Evolutionary conservation across 179 eudicot genomes (phyloP).

Genomic region (Spergularia azorica): DNA sequence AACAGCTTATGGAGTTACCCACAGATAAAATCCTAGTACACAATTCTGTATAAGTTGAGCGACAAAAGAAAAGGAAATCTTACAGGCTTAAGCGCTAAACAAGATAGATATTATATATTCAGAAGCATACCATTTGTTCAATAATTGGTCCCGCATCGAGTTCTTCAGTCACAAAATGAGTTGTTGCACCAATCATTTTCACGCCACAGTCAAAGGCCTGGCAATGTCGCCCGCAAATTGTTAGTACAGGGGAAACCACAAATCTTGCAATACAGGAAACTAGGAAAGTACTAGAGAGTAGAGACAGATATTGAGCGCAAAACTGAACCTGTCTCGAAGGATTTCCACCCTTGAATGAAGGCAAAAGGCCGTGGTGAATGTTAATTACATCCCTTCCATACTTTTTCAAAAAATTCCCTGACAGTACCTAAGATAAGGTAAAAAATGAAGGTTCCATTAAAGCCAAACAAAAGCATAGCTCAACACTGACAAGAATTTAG

Average conservation of each 20-base stretch:
- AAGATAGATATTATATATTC: neutral
- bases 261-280: neutral
- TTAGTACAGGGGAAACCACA: neutral
- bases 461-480: neutral
- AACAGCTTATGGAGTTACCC: neutral
- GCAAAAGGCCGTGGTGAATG: slow-evolving; percentile 96
- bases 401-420: slow-evolving; percentile 64
- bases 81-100: neutral
- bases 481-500: neutral
- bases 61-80: neutral
- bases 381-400: slow-evolving; percentile 86
- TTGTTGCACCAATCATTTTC: slow-evolving; percentile 94
- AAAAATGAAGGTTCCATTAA: neutral
- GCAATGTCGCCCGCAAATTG: neutral
- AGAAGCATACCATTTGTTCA: slow-evolving; percentile 81
- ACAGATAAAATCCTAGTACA: too few relatives aligned
- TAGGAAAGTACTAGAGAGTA: too few relatives aligned
- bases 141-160: slow-evolving; percentile 94
- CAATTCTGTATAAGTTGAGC: too few relatives aligned
- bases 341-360: slow-evolving; percentile 91
- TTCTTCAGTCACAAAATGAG: slow-evolving; percentile 91
- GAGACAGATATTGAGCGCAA: slow-evolving; percentile 11
- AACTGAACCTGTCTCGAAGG: slow-evolving; percentile 84
- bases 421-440: slow-evolving; percentile 49
- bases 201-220: slow-evolving; percentile 97